Base-by-base conservation (phyloP, 2,329 filamentous ascomycete species). In the Fusarium foetens region DNA sequence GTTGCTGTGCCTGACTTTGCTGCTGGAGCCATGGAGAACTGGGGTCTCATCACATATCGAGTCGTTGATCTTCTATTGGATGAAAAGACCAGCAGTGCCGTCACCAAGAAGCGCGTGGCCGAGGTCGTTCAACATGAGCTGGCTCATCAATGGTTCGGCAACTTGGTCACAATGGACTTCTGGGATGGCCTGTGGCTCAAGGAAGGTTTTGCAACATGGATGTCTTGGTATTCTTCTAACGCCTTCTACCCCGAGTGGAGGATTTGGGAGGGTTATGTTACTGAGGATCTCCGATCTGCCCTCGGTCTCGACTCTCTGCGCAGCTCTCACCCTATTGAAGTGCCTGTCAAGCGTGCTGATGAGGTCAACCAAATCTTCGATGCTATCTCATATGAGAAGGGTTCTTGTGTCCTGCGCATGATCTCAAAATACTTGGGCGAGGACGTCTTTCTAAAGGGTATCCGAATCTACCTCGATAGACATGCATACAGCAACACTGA, bases 281-380 rank as follows among this genome's bases (percentile, higher is more conserved):
- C 93, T 36, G 95, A 98, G 79, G 97, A 94, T 78, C 88, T 98
- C 63, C 94, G 97, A 80, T 92, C 93, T 71, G 95, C 95, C 4
- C 87, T 98, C 41, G 91, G 92, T 27, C 88, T 98, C 10, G 95
- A 98, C 81, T 97, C 95, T 7, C 85, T 98, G 58, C 91, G 95
- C 76, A 98, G 94, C 88, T 97, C 94, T 78, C 95, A 98, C 81
- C 95, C 95, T 10, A 97, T 98, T 66, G 95, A 98, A 82, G 95
- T 98, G 2, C 95, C 95, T 3, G 94, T 98, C 71, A 97, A 97
- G 87, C 92, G 93, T 66, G 95, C 95, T 33, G 94, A 97, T 76
- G 94, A 98, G 83, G 95, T 98, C 81, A 97, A 97, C 83, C 95
- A 98, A 84, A 98, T 98, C 75, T 98, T 98, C 77, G 95, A 98